A percentile compares a stretch with the other conserved stretches of the same genome.
Evolutionary conservation across 495 filamentous ascomycete species (phyloP).

Genomic region (Durotheca rogersii): DNA sequence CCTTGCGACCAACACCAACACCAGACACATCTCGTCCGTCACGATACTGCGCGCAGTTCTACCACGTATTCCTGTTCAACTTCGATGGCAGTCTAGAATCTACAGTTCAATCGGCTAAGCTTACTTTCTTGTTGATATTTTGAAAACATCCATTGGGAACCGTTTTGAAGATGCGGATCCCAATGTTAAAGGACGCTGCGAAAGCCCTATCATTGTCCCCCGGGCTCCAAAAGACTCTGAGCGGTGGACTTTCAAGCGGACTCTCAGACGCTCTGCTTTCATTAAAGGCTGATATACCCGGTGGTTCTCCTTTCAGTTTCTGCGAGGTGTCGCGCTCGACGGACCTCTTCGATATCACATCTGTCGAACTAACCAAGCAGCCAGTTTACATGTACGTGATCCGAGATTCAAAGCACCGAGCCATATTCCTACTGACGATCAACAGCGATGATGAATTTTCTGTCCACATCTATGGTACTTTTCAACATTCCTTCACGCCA

Average conservation of each 20-base stretch:
- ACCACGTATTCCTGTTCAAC: neutral
- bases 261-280: neutral
- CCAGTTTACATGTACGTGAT: constrained; percentile 6
- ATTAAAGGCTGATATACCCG: neutral
- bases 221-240: neutral
- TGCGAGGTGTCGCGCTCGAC: constrained; percentile 8
- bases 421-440: neutral
- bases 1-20: no score
- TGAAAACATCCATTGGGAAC: neutral
- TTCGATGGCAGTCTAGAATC: neutral
- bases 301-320: constrained; percentile 6
- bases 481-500: constrained; percentile 1
- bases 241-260: neutral
- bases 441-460: constrained; percentile 2
- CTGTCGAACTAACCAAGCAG: constrained; percentile 9
- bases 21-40: no score
- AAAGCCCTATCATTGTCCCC: neutral
- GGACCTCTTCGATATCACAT: constrained; percentile 7
- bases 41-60: no score
- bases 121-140: neutral
- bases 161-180: constrained; percentile 35
- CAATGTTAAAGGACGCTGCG: constrained; percentile 18
- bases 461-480: constrained; percentile 2
- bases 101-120: neutral
- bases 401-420: neutral